Percentiles rank a stretch among this genome's conserved stretches.
phyloP scores from a whole-genome alignment of 441 rosid species.

The Euphorbia schlechtendalii region DNA sequence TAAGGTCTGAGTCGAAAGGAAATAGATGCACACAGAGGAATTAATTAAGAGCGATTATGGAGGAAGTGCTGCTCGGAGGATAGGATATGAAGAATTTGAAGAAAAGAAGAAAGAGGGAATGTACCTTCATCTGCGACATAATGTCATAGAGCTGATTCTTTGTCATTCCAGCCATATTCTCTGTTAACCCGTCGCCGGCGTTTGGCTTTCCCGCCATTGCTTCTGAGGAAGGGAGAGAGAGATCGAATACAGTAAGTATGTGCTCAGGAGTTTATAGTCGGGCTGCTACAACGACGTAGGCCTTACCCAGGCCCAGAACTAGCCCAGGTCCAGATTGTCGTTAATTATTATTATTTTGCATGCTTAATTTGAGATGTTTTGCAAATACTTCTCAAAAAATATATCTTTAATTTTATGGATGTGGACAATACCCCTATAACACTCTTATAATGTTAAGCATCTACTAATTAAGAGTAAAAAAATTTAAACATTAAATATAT shows the following conservation, averaged over 20 bases:
- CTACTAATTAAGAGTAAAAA: no score
- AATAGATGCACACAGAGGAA: not conserved
- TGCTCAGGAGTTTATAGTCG: not conserved
- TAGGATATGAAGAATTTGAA: not conserved
- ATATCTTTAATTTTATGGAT: no score
- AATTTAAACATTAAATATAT: no score
- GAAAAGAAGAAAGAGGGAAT: slow-evolving; percentile 4
- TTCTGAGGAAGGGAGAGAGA: not conserved
- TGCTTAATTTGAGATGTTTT: no score
- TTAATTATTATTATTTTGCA: no score
- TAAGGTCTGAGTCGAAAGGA: slow-evolving; percentile 36
- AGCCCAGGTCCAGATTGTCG: no score
- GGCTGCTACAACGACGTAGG: not conserved
- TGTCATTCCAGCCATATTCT: slow-evolving; percentile 80
- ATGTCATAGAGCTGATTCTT: slow-evolving; percentile 89
- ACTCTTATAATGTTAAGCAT: no score
- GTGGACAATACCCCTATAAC: no score
- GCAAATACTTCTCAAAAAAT: no score
- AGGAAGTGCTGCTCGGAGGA: not conserved
- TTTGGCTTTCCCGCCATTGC: slow-evolving; percentile 65
- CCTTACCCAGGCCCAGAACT: not conserved
- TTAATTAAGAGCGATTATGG: not conserved
- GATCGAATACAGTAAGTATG: not conserved
- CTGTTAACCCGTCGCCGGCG: slow-evolving; percentile 59
- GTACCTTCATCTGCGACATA: slow-evolving; percentile 88